Conservation (phyloP, 805 yeast species). For the Isabelozyma rhagii region DNA sequence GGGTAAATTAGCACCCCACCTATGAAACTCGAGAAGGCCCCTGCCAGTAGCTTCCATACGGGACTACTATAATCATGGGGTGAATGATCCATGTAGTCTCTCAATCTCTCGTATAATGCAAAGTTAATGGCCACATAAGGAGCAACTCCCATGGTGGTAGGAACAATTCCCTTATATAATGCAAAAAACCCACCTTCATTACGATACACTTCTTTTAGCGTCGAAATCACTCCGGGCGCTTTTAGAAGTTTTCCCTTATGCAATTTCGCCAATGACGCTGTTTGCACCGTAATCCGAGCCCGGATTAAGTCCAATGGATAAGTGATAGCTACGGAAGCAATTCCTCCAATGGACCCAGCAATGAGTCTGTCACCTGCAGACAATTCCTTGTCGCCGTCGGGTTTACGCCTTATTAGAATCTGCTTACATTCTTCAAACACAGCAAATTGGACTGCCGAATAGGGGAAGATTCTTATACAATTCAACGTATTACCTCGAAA, state of each 20-base stretch:
- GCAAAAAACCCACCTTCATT: constrained; percentile 82
- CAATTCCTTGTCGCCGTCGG: constrained; percentile 23
- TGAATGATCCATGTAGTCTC: constrained; percentile 48
- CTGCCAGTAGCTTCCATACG: constrained; percentile 62
- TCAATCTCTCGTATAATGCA: constrained; percentile 79
- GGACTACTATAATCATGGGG: constrained; percentile 41
- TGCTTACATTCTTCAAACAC: constrained; percentile 67
- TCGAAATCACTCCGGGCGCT: constrained; percentile 70
- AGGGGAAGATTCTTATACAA: constrained; percentile 88
- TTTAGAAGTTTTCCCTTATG: constrained; percentile 40
- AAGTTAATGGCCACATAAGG: constrained; percentile 94
- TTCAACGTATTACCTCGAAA: constrained; percentile 90
- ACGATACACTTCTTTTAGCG: constrained; percentile 56
- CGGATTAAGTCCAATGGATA: constrained; percentile 91
- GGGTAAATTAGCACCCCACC: constrained; percentile 93
- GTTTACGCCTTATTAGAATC: constrained; percentile 23
- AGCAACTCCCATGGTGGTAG: constrained; percentile 93
- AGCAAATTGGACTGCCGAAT: constrained; percentile 90
- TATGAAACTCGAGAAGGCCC: constrained; percentile 84
- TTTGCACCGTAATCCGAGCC: constrained; percentile 85
- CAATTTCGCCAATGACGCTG: constrained; percentile 61
- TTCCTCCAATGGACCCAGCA: constrained; percentile 82
- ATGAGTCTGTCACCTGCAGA: constrained; percentile 57
- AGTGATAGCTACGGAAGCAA: constrained; percentile 73
- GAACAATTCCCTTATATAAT: constrained; percentile 78